Base-by-base conservation (phyloP, 768 basidiomycete genomes). In the Neoboletus brunneissimus region DNA sequence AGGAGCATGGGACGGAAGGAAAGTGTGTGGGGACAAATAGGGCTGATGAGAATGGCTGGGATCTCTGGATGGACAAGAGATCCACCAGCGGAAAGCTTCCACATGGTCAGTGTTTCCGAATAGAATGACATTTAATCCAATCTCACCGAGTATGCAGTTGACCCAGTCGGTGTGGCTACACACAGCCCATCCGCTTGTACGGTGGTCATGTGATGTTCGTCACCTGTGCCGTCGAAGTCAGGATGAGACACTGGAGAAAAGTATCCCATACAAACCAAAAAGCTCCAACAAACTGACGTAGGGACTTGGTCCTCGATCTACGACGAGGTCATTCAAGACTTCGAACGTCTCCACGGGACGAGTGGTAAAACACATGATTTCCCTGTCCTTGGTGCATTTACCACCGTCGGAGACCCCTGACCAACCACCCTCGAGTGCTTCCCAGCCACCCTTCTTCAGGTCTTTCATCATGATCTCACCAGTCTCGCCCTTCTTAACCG, bases 1-100 rank as follows among this genome's bases (percentile, higher is more conserved):
- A 99, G 78, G 7, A 99, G 84, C 95, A 99, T 98, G 4, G 97
- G 97, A 43, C 97, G 84, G 82, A 99, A 99, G 27, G 95, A 98
- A 15, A 99, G 82, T 0, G 97, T 99, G 70, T 99, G 97, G 0
- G 97, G 97, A 69, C 96, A 98, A 59, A 99, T 95, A 6, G 97
- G 97, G 1, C 95, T 95, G 64, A 99, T 96, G 57, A 98, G 79
- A 54, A 99, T 80, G 1, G 97, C 92, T 0, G 97, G 97, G 41
- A 98, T 98, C 71, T 98, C 95, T 7, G 97, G 97, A 67, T 98
- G 96, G 11, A 94, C 95, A 53, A 99, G 85, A 0, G 96, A 98
- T 37, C 97, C 97, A 46, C 97, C 97, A 13, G 97, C 97, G 31
- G 97, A 99, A 22, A 99, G 77, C 83, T 86, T 65, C 22, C 53